Percentiles rank a stretch among this genome's conserved stretches.
phyloP scores from a whole-genome alignment of 108 stramenopile genomes.

The Skeletonema tropicum region DNA sequence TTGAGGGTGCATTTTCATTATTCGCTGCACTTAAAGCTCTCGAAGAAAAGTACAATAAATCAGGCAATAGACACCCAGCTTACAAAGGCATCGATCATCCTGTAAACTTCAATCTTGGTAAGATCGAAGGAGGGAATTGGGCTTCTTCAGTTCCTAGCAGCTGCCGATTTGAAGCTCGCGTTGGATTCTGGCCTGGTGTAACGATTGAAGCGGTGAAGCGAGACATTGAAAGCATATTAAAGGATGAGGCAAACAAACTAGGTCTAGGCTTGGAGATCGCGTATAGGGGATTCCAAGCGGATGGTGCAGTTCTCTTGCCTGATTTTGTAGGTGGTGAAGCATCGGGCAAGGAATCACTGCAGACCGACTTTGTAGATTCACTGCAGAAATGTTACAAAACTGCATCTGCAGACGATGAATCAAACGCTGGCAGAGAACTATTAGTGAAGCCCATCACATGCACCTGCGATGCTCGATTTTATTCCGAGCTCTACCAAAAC shows the following conservation, averaged over 20 bases:
- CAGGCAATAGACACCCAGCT: slow-evolving; percentile 10
- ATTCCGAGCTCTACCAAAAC: slow-evolving; percentile 14
- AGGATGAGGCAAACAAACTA: slow-evolving; percentile 9
- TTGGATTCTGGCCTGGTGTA: slow-evolving; percentile 28
- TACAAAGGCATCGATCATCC: slow-evolving; percentile 23
- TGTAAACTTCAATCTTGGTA: slow-evolving; percentile 26
- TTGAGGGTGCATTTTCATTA: slow-evolving; percentile 25
- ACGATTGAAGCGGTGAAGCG: slow-evolving; percentile 25
- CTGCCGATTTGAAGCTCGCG: slow-evolving; percentile 29
- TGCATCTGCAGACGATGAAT: neutral
- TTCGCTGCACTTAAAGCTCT: slow-evolving; percentile 12
- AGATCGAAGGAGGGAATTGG: slow-evolving; percentile 31
- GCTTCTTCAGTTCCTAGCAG: slow-evolving; percentile 19
- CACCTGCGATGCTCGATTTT: slow-evolving; percentile 25
- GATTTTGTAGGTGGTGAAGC: slow-evolving; percentile 11
- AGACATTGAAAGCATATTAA: slow-evolving; percentile 14
- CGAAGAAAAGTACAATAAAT: slow-evolving; percentile 23
- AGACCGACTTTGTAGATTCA: slow-evolving; percentile 24
- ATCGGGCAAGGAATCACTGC: slow-evolving; percentile 1
- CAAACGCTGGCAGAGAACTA: neutral
- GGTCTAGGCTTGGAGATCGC: slow-evolving; percentile 26
- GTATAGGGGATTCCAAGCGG: slow-evolving; percentile 26
- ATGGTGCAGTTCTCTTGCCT: slow-evolving; percentile 28
- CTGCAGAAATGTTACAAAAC: slow-evolving; percentile 14
- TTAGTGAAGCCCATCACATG: slow-evolving; percentile 20